Conservation (phyloP, 768 basidiomycete species). For the Pisolithus microcarpus region DNA sequence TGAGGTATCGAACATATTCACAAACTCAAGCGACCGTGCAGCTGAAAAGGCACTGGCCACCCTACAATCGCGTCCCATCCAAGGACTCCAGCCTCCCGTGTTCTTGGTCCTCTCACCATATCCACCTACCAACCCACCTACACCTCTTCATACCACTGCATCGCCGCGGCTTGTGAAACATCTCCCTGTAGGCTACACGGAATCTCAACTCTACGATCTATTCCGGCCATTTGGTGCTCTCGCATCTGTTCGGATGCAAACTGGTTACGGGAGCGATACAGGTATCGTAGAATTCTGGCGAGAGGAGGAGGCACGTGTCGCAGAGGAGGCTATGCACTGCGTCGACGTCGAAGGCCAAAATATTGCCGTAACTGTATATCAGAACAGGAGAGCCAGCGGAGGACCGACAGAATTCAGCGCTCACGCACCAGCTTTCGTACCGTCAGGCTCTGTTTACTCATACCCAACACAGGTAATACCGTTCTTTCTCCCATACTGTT, state of each 20-base stretch:
- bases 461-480: slow-evolving; percentile 53
- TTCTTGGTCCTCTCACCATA: slow-evolving; percentile 73
- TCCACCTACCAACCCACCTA: slow-evolving; percentile 71
- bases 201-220: slow-evolving; percentile 74
- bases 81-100: slow-evolving; percentile 50
- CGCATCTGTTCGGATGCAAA: slow-evolving; percentile 66
- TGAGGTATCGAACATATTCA: slow-evolving; percentile 4
- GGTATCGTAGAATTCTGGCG: slow-evolving; percentile 83
- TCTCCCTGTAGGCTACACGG: slow-evolving; percentile 60
- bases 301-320: slow-evolving; percentile 73
- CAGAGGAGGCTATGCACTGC: slow-evolving; percentile 79
- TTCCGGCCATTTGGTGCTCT: slow-evolving; percentile 82
- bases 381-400: slow-evolving; percentile 52
- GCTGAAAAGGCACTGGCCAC: slow-evolving; percentile 88
- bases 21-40: slow-evolving; percentile 24
- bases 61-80: slow-evolving; percentile 68
- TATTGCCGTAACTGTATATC: slow-evolving; percentile 76
- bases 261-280: slow-evolving; percentile 70
- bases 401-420: slow-evolving; percentile 60
- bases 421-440: slow-evolving; percentile 70
- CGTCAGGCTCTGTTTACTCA: slow-evolving; percentile 55
- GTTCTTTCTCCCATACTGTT: slow-evolving; percentile 1
- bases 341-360: slow-evolving; percentile 78
- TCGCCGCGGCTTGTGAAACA: slow-evolving; percentile 79
- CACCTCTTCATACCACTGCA: slow-evolving; percentile 67